These are phyloP conservation scores for Wickerhamomyces queroliae DNA, from an alignment of 805 yeast species.

Conservation along the genomic window DNA sequence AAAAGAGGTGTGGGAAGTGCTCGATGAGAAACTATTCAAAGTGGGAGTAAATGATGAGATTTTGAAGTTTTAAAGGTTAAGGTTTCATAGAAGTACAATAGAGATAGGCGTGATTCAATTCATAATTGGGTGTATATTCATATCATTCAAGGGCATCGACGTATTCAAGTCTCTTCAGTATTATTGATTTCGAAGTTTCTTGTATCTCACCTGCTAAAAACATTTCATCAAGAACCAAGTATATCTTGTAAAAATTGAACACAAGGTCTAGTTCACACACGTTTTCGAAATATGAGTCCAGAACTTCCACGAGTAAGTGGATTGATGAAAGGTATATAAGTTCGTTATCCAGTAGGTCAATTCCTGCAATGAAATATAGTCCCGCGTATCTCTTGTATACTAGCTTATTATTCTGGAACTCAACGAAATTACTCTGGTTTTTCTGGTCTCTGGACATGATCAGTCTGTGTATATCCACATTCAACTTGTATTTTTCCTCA, in stretches of 20 bases:
- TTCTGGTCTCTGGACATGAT: conserved; percentile 81
- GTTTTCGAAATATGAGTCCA: conserved; percentile 80
- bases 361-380: conserved; percentile 76
- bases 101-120: background rate
- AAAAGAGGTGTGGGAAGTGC: conserved; percentile 33
- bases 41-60: conserved; percentile 6
- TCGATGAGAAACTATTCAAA: conserved; percentile 13
- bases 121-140: no score
- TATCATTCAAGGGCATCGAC: conserved; percentile 55
- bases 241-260: conserved; percentile 83
- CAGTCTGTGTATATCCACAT: conserved; percentile 67
- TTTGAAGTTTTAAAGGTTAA: conserved; percentile 2
- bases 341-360: conserved; percentile 78
- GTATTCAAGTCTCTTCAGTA: conserved; percentile 58
- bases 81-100: background rate
- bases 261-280: conserved; percentile 90
- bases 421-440: conserved; percentile 77
- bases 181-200: conserved; percentile 68
- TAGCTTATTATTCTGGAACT: conserved; percentile 57
- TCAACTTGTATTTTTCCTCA: conserved; percentile 39
- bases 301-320: conserved; percentile 82
- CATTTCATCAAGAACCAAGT: conserved; percentile 79
- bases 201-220: conserved; percentile 87
- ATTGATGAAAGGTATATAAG: conserved; percentile 76
- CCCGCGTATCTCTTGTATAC: conserved; percentile 93